Evolutionary conservation across 148 eudicot genomes (phyloP).

Genomic region (Rhododendron ferrugineum): DNA sequence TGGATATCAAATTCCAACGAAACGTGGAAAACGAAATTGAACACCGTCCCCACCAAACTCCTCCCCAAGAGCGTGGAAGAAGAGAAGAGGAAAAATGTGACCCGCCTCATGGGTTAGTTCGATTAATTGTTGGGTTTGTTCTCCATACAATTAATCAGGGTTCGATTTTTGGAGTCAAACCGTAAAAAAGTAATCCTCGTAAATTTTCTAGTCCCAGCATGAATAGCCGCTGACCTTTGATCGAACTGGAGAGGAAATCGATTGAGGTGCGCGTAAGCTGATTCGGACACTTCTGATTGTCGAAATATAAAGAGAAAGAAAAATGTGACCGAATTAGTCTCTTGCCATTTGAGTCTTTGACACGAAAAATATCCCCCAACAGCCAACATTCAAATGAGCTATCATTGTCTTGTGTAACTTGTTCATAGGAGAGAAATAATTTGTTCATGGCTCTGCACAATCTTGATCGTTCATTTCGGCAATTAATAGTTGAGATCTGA

Average conservation of each 20-base stretch:
- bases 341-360: background rate
- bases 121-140: no score
- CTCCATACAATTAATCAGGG: fast-evolving
- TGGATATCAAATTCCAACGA: background rate
- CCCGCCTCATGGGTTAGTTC: no score
- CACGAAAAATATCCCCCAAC: background rate
- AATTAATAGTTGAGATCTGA: fast-evolving
- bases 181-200: no score
- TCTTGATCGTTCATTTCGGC: fast-evolving
- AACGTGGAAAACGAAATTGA: background rate
- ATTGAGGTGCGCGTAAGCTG: no score
- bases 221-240: no score
- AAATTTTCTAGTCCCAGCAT: no score
- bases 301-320: no score
- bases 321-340: background rate
- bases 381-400: background rate
- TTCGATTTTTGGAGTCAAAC: no score
- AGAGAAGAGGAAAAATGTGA: background rate
- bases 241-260: fast-evolving
- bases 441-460: no score
- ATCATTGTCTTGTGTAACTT: background rate
- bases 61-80: background rate
- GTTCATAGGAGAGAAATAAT: no score
- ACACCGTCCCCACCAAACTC: background rate
- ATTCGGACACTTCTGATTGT: fast-evolving